A percentile compares a stretch with the other conserved stretches of the same genome.
Evolutionary conservation across 169 alveolate genomes (phyloP).

Genomic region (Plasmodium chabaudi): DNA sequence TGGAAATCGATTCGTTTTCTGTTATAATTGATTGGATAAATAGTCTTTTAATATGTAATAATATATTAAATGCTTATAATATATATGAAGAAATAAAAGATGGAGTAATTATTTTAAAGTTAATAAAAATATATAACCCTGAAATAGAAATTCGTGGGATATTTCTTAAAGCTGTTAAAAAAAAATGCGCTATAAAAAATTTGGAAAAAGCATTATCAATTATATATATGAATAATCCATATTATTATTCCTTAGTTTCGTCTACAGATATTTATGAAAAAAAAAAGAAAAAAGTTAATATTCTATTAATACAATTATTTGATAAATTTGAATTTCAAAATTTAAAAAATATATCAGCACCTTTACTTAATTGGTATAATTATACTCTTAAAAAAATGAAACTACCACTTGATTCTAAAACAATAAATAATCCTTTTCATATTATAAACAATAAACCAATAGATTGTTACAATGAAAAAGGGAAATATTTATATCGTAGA

Average conservation of each 20-base stretch:
- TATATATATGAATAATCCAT: conserved; percentile 53
- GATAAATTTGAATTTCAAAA: conserved; percentile 42
- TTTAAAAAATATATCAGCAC: conserved; percentile 46
- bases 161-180: conserved; percentile 49
- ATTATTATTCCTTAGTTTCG: conserved; percentile 53
- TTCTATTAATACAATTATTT: conserved; percentile 55
- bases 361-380: conserved; percentile 56
- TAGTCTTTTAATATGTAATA: conserved; percentile 48
- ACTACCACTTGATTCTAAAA: conserved; percentile 18
- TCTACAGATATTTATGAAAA: conserved; percentile 62
- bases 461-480: neutral
- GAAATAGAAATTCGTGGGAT: conserved; percentile 27
- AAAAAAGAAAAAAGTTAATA: conserved; percentile 40
- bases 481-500: neutral
- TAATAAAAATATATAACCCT: conserved; percentile 49
- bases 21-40: conserved; percentile 60
- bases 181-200: conserved; percentile 68
- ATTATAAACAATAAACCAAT: neutral
- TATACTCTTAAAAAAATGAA: conserved; percentile 26
- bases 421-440: conserved; percentile 50
- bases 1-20: conserved; percentile 37
- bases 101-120: conserved; percentile 41
- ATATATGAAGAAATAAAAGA: conserved; percentile 60
- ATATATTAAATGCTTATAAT: conserved; percentile 40
- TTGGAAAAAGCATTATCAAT: conserved; percentile 65